A percentile compares a stretch with the other conserved stretches of the same genome.
phyloP scores from a whole-genome alignment of 2,329 filamentous ascomycete genomes.

The Aspergillus ibericus region DNA sequence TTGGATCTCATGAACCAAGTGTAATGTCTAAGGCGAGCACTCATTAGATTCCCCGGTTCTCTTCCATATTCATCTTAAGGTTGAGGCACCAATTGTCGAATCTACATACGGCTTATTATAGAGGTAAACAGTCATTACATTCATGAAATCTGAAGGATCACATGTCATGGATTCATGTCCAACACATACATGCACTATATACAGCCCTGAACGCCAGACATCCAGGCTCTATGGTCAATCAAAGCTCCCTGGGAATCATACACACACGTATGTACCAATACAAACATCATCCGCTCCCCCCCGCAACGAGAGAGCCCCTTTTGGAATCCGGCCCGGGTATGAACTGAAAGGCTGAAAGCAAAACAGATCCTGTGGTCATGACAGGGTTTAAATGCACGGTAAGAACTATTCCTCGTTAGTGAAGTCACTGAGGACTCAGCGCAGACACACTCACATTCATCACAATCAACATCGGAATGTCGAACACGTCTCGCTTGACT shows the following conservation, averaged over 20 bases:
- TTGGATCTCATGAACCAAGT: no score
- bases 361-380: conserved; percentile 39
- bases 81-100: no score
- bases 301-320: conserved; percentile 7
- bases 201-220: conserved; percentile 1
- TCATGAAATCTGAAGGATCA: no score
- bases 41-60: no score
- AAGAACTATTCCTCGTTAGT: background rate
- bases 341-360: background rate
- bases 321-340: conserved; percentile 10
- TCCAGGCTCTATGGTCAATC: conserved; percentile 7
- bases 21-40: no score
- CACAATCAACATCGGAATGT: conserved; percentile 97
- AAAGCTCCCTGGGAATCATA: conserved; percentile 17
- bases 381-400: background rate
- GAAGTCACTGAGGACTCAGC: background rate
- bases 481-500: conserved; percentile 93
- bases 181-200: background rate
- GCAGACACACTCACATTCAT: conserved; percentile 78
- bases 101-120: no score
- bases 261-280: conserved; percentile 13
- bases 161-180: no score
- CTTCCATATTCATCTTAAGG: no score
- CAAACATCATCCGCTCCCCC: conserved; percentile 2
- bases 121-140: no score